Evolutionary conservation across 2,329 filamentous ascomycete genomes (phyloP).

Genomic region (Aureobasidium sp.): DNA sequence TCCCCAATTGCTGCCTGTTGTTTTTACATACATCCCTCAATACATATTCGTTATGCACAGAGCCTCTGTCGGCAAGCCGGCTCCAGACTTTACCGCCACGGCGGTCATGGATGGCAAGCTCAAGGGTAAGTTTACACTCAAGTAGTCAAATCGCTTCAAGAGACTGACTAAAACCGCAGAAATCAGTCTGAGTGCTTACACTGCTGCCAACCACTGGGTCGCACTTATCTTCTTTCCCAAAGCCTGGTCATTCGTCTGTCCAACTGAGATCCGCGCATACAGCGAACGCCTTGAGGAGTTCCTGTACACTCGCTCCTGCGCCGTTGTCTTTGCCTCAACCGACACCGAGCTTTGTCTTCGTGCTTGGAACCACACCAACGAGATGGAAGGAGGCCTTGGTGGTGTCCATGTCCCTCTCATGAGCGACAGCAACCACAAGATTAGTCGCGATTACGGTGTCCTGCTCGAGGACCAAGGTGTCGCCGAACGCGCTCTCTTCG

Average conservation of each 20-base stretch:
- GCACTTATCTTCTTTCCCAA: constrained; percentile 59
- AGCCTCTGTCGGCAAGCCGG: constrained; percentile 19
- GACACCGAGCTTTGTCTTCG: constrained; percentile 51
- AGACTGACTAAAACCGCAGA: constrained; percentile 15
- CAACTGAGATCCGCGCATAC: constrained; percentile 57
- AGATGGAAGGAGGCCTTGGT: constrained; percentile 54
- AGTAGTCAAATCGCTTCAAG: background rate
- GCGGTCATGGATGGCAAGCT: constrained; percentile 24
- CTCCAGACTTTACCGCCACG: constrained; percentile 20
- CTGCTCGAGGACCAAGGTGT: constrained; percentile 56
- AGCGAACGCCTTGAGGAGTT: constrained; percentile 53
- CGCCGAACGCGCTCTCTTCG: constrained; percentile 54
- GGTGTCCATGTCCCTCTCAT: constrained; percentile 52
- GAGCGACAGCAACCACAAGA: constrained; percentile 52
- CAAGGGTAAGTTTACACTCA: constrained; percentile 16
- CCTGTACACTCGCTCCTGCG: constrained; percentile 45
- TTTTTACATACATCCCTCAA: background rate
- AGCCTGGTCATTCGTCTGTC: constrained; percentile 61
- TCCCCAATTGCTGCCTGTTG: background rate
- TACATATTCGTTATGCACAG: background rate
- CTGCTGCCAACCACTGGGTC: constrained; percentile 44
- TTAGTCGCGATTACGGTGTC: constrained; percentile 54
- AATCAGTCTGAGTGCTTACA: constrained; percentile 22
- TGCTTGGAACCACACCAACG: constrained; percentile 50
- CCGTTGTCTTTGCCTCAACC: constrained; percentile 53